Base-by-base conservation (phyloP, 1,139 yeast species). In the Pichiaceae sp. region DNA sequence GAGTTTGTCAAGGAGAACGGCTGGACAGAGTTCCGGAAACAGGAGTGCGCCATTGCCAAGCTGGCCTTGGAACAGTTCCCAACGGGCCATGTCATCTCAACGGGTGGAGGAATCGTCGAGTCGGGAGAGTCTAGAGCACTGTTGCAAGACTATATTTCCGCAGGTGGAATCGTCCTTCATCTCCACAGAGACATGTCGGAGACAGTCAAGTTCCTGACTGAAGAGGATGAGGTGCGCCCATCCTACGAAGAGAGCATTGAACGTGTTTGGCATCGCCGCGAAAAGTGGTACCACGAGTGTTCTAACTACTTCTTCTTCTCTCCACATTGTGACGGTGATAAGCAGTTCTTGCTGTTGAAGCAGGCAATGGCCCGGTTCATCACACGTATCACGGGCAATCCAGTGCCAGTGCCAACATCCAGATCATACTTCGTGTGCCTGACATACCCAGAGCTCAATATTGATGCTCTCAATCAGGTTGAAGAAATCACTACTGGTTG, bases 101-200 rank as follows among this genome's bases (percentile, higher is more conserved):
- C 96, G 38, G 99, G 99, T 26, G 99, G 99, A 31, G 99, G 99
- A 6, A 70, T 93, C 45, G 95, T 91, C 26, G 98, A 91, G 60
- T 72, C 73, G 24, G 70, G 70, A 11, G 70, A 57, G n/a, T 78
- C 93, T 7, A 74, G 97, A 50, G 65, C 65, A 5, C 46, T 73
- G 9, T 66, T 91, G 54, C 69, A 77, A 50, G 54, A 64, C 9
- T 82, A 78, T 57, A 60, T 66, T 31, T 53, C 59, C 24, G 57
- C 64, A 14, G 87, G 86, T 18, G 84, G 89, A 5, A 72, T 84
- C 46, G 97, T 91, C 7, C 66, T 91, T 41, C 97, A 91, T 52
- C 70, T 91, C 43, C 96, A 89, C 57, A 80, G 99, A 50, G 85
- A 85, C 50, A 72, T 89, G 45, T 80, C 78, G 40, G 82, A 84